These are phyloP conservation scores for Penicillium ucsense DNA, from an alignment of 495 filamentous ascomycete genomes.

Conservation along the genomic window DNA sequence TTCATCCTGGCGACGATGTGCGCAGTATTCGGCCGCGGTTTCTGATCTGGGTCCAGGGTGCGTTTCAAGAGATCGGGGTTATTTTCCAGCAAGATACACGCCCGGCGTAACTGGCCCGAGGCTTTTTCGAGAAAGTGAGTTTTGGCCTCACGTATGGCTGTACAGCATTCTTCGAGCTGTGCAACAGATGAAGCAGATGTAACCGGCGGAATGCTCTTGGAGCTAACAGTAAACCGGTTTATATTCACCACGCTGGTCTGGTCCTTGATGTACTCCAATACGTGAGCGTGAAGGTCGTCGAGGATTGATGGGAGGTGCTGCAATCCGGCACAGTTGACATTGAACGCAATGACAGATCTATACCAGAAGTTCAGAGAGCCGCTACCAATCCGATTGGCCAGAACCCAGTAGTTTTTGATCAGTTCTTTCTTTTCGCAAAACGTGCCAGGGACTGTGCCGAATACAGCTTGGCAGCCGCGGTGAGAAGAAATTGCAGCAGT, in stretches of 20 bases:
- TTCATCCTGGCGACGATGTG: constrained; percentile 9
- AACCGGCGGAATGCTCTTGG: neutral
- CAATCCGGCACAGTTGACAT: neutral
- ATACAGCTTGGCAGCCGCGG: constrained; percentile 1
- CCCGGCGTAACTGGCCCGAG: constrained; percentile 5
- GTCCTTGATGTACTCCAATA: neutral
- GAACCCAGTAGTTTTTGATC: neutral
- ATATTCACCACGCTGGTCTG: neutral
- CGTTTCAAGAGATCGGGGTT: constrained; percentile 17
- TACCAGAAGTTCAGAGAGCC: neutral
- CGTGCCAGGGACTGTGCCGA: neutral
- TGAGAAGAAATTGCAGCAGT: constrained; percentile 3
- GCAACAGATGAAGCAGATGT: neutral
- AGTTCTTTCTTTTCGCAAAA: neutral
- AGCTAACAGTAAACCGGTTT: neutral
- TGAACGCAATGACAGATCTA: neutral
- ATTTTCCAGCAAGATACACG: constrained; percentile 7
- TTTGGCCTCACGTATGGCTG: constrained; percentile 3
- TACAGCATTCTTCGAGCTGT: constrained; percentile 3
- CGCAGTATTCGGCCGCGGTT: constrained; percentile 6
- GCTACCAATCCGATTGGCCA: neutral
- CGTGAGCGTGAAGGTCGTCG: neutral
- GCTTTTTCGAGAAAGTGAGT: neutral
- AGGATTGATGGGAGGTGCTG: neutral
- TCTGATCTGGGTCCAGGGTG: constrained; percentile 11